Percentiles rank a stretch among this genome's conserved stretches.
Conservation (phyloP, 768 basidiomycete genomes). For the Rhizopogon salebrosus region DNA sequence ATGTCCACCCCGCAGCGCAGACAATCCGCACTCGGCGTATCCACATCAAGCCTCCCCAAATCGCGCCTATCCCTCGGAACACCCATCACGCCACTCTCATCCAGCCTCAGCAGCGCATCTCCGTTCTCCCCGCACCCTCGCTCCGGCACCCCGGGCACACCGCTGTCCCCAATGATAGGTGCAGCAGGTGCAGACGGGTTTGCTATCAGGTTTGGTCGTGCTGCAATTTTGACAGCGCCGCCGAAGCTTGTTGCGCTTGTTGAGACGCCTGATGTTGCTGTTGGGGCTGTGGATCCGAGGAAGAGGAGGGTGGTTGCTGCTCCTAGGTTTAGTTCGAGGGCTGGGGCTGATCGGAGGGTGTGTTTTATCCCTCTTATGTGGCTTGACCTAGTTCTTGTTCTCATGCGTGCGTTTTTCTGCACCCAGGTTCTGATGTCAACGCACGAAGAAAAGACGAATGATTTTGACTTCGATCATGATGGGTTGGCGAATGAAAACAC, state of each 20-base stretch:
- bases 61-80: conserved; percentile 40
- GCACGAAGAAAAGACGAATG: conserved; percentile 62
- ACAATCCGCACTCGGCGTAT: conserved; percentile 22
- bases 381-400: not conserved
- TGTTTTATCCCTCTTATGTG: conserved; percentile 26
- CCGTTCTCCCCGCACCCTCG: too few relatives aligned
- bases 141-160: too few relatives aligned
- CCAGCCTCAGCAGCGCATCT: conserved; percentile 8
- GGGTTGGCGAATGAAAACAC: not conserved
- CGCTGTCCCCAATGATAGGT: conserved; percentile 22
- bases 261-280: conserved; percentile 84
- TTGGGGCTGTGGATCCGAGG: conserved; percentile 81
- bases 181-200: conserved; percentile 30
- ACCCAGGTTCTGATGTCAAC: conserved; percentile 78
- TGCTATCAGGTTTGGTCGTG: conserved; percentile 55
- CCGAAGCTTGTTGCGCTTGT: conserved; percentile 79
- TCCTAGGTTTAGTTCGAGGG: conserved; percentile 79
- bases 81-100: conserved; percentile 34
- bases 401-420: conserved; percentile 20
- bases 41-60: conserved; percentile 29
- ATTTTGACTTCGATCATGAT: too few relatives aligned
- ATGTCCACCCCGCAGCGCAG: conserved; percentile 39
- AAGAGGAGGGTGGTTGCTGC: conserved; percentile 84
- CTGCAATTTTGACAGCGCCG: conserved; percentile 76
- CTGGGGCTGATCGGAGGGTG: conserved; percentile 79